These are phyloP conservation scores for Plantago ovata DNA, from an alignment of 257 asterid species.

Conservation along the genomic window DNA sequence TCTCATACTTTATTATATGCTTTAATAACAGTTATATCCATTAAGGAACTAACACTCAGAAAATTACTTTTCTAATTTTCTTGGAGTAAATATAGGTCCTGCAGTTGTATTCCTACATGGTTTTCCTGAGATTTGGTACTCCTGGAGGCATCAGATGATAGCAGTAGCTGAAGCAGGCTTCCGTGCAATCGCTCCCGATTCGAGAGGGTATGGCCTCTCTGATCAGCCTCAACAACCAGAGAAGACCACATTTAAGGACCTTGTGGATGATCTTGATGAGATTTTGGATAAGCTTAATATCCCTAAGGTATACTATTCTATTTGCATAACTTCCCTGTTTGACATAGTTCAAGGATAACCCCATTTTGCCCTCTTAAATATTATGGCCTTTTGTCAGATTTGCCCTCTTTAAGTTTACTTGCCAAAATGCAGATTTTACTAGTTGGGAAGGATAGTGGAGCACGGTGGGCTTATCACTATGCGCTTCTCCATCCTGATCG, in stretches of 20 bases:
- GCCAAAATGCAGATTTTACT: slow-evolving; percentile 31
- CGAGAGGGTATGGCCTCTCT: slow-evolving; percentile 36
- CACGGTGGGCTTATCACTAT: slow-evolving; percentile 27
- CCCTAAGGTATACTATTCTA: slow-evolving; percentile 16
- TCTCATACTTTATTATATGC: background rate
- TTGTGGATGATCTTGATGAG: slow-evolving; percentile 24
- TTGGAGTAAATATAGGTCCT: slow-evolving; percentile 17
- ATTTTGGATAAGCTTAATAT: slow-evolving; percentile 23
- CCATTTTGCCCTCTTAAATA: no score
- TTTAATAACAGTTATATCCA: no score
- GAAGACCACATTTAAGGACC: slow-evolving; percentile 27
- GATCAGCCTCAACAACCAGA: slow-evolving; percentile 21
- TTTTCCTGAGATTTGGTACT: slow-evolving; percentile 42
- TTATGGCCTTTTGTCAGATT: background rate
- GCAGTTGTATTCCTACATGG: slow-evolving; percentile 35
- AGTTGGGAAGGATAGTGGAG: slow-evolving; percentile 47
- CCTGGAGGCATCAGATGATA: slow-evolving; percentile 37
- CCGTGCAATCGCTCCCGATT: slow-evolving; percentile 35
- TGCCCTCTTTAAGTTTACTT: background rate
- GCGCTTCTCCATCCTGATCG: slow-evolving; percentile 40
- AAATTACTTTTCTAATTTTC: background rate
- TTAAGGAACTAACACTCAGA: no score
- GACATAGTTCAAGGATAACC: no score
- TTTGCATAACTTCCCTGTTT: background rate
- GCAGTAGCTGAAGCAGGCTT: slow-evolving; percentile 31